These are phyloP conservation scores for Didymosphaeria variabile DNA, from an alignment of 2,329 filamentous ascomycete genomes.

Conservation along the genomic window DNA sequence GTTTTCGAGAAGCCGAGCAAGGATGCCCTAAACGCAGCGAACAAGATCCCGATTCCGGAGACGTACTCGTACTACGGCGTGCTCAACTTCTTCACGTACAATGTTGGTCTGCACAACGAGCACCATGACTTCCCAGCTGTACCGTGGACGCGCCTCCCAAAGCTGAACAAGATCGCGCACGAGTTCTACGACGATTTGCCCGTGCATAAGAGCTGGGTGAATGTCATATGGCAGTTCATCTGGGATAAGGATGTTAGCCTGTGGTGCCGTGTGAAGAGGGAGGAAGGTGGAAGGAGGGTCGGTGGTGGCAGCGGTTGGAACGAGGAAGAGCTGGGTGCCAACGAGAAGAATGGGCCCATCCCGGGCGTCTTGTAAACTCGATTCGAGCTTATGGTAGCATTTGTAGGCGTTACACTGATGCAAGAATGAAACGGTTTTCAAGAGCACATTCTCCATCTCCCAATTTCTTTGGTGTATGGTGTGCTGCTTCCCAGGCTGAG, in stretches of 20 bases:
- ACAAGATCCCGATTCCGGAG: conserved; percentile 73
- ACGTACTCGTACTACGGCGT: conserved; percentile 97
- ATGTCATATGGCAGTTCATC: conserved; percentile 96
- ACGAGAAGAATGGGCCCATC: conserved; percentile 58
- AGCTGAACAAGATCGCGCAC: conserved; percentile 78
- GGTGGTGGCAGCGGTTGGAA: conserved; percentile 55
- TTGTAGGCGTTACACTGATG: conserved; percentile 3
- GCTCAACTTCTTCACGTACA: conserved; percentile 93
- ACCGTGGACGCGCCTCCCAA: conserved; percentile 87
- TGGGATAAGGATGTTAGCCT: conserved; percentile 88
- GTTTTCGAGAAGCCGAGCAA: conserved; percentile 62
- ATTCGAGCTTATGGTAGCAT: background rate
- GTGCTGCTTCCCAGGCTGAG: too few species aligned
- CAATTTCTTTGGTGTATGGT: background rate
- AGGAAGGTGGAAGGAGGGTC: conserved; percentile 74
- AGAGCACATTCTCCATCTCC: background rate
- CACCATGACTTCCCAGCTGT: conserved; percentile 98
- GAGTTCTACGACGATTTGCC: conserved; percentile 95
- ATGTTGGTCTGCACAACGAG: conserved; percentile 97
- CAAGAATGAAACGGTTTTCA: background rate
- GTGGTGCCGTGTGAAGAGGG: conserved; percentile 91
- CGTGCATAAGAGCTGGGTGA: conserved; percentile 86
- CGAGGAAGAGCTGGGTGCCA: conserved; percentile 59
- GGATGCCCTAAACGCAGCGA: conserved; percentile 63
- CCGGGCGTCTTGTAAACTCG: conserved; percentile 42